Base-by-base conservation (phyloP, 768 basidiomycete genomes). In the Trametes cingulata region DNA sequence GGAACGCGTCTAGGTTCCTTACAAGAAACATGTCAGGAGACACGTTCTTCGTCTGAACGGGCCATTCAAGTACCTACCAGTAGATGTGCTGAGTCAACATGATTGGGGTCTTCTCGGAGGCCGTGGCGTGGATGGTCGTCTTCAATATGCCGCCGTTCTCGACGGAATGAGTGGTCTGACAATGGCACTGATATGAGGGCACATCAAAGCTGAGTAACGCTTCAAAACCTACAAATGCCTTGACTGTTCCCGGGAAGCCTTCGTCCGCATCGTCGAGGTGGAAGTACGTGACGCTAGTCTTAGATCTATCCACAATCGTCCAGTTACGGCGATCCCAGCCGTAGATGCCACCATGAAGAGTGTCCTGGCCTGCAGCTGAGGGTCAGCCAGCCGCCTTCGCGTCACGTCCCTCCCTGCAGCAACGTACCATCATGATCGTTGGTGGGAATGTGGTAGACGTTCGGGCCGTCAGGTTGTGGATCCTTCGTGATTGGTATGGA, bases 271-370 rank as follows among this genome's bases (percentile, higher is more conserved):
- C 62, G 66, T 85, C 85, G 25, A 82, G 27, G 58, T 82, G 81
- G 57, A 75, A 75, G 68, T 78, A 86, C 0, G 81, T 83, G 2
- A 85, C 81, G 50, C 80, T 81, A 1, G 75, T 79, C 17, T 72
- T 62, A 6, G 76, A 74, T 61, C 72, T 75, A 13, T 73, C 69
- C 0, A 78, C 76, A 6, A 84, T 59, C 2, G 78, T 82, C 84
- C 84, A 86, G 69, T 80, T 81, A 7, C 80, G 78, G 15, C 78
- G 76, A 65, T 86, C 85, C 78, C 80, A 87, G 19, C 85, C 84
- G 52, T 75, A 71, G 17, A 77, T 76, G 1, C 85, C 83, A 0
- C 84, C 84, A 67, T 85, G 85, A 1, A 85, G 72, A 1, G 82
- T 83, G 35, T 81, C 80, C 69, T 78, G 65, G 10, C 68, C 68